Base-by-base conservation (phyloP, 1,139 yeast species). In the Taphrina confusa region DNA sequence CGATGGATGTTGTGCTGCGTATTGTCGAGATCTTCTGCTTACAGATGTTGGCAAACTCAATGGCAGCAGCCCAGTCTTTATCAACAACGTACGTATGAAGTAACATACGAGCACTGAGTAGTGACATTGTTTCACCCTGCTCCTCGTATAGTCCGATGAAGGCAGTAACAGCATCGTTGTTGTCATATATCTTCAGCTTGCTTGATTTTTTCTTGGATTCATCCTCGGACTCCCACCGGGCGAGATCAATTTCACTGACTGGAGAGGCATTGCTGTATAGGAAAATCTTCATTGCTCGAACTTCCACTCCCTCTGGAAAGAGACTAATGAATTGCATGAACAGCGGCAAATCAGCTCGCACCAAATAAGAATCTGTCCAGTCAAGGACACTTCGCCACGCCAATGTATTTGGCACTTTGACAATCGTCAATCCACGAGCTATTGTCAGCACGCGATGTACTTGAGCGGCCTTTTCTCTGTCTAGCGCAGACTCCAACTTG, bases 351-450 rank as follows among this genome's bases (percentile, higher is more conserved):
- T 84, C 84, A 56, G 87, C 70, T 1, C 80, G 78, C 25, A 73
- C 69, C 12, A 89, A 70, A 8, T 76, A 73, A 2, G 78, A 79
- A 70, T 92, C 96, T 34, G 74, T 66, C 85, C 92, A 86, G 67
- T 92, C 96, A 66, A 90, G 81, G 66, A 82, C 82, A 12, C 85
- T 70, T 54, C 80, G 77, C 95, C 96, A 92, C 1, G 92, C 89
- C 40, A 80, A 74, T 28, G 80, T 74, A 25, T 84, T 82, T 0
- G 79, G 77, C 14, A 84, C 80, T 42, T 81, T 79, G 12, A 92
- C 81, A 27, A 85, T 73, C 2, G 90, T 82, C 84, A 91, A 81
- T 39, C 86, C 95, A 20, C 82, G 85, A 0, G 83, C 82, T 78
- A 82, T 77, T 11, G 80, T 81, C 56, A 75, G 74, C 2, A 89